phyloP scores from a whole-genome alignment of 179 eudicot genomes.

The Spinacia oleracea region DNA sequence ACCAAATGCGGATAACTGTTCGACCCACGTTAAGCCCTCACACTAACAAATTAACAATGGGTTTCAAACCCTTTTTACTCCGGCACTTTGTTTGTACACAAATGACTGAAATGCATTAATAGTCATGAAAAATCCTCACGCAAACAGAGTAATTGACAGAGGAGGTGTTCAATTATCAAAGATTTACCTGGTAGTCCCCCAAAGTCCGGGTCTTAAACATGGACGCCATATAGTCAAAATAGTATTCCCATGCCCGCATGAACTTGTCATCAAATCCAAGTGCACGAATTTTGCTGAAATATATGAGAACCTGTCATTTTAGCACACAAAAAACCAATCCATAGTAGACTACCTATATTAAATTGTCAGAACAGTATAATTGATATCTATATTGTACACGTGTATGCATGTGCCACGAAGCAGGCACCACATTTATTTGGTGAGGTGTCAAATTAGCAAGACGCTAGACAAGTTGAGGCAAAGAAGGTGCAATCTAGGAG shows the following conservation, averaged over 20 bases:
- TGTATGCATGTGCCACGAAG: too few species aligned
- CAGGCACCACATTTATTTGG: too few species aligned
- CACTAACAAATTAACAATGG: too few species aligned
- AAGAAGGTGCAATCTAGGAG: too few species aligned
- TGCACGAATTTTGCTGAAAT: constrained; percentile 58
- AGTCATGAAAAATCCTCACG: not conserved
- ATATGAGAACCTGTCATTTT: not conserved
- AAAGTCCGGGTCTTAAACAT: constrained; percentile 73
- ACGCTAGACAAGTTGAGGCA: too few species aligned
- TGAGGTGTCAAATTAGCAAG: too few species aligned
- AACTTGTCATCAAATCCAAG: constrained; percentile 88
- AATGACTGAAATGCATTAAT: too few species aligned
- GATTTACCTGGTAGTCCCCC: constrained; percentile 52
- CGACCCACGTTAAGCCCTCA: too few species aligned
- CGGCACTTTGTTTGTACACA: too few species aligned
- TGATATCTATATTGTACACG: too few species aligned
- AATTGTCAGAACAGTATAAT: not conserved
- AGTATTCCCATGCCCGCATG: constrained; percentile 93
- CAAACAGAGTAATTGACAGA: not conserved
- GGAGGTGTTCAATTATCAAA: not conserved
- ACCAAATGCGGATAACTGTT: too few species aligned
- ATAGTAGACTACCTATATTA: not conserved
- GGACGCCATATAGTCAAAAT: constrained; percentile 84
- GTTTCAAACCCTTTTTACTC: too few species aligned
- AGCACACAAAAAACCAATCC: not conserved